Base-by-base conservation (phyloP, 192 early-diverging fungal genomes). In the Entophlyctis luteolus region DNA sequence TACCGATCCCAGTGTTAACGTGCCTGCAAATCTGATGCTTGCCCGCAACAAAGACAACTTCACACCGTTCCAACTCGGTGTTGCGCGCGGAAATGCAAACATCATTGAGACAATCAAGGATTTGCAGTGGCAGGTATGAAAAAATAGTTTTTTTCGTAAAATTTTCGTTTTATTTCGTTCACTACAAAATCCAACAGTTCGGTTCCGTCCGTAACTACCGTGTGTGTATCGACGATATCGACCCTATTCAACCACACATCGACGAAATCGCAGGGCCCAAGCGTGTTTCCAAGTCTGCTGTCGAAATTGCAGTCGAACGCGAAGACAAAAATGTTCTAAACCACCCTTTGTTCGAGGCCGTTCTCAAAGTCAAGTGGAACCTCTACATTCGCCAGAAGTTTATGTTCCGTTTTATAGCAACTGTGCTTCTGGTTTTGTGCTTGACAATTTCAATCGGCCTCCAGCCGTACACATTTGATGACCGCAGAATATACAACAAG, bases 361-460 rank as follows among this genome's bases (percentile, higher is more conserved):
- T 73, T 29, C 59, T 73, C 16, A 10, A 59, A 48, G 71, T 38
- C 14, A 73, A 73, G 39, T 73, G 68, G 72, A 23, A 14, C 10
- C 54, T 73, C 4, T 73, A 73, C 27, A 67, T 42, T 4, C 58
- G 39, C 23, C 28, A 18, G 5, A 73, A 46, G 8, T 73, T 72
- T 67, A 23, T 32, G 20, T 29, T 39, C 23, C 57, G 65, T 0
- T 57, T 72, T 36, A 18, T 60, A 16, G 20, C 42, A 3, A 50
- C 71, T 14, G 29, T 68, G 27, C 14, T 67, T 2, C 25, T 56
- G 16, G 23, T 48, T 16, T 4, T 56, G 10, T 14, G 20, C 46
- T 57, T 69, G 4, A 57, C 68, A 4, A 23, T 49, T 18, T 12
- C 59, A 16, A 52, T 70, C 58, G 27, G 29, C 3, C 48, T 70